Evolutionary conservation across 2,329 filamentous ascomycete genomes (phyloP).

Genomic region (Drechslerella dactyloides): DNA sequence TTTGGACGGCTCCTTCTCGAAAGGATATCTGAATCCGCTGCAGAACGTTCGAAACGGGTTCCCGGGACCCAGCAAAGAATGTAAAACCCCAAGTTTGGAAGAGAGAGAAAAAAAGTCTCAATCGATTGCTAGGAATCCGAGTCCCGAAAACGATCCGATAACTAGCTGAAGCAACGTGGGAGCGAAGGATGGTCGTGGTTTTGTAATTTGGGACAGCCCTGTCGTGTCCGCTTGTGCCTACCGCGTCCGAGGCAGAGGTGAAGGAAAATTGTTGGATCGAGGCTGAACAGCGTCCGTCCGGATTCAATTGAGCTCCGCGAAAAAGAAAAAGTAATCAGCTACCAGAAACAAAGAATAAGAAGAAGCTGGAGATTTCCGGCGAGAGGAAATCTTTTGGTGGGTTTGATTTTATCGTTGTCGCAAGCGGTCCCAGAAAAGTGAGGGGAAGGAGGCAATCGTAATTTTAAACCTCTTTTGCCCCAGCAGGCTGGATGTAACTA

Average conservation of each 20-base stretch:
- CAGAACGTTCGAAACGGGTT: slow-evolving; percentile 1
- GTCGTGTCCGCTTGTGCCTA: background rate
- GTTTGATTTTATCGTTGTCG: background rate
- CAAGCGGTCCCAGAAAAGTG: background rate
- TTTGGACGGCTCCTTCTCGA: background rate
- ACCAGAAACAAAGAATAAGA: background rate
- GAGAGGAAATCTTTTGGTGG: slow-evolving; percentile 9
- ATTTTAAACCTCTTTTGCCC: slow-evolving; percentile 11
- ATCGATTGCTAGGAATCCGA: background rate
- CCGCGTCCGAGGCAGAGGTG: background rate
- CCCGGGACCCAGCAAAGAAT: background rate
- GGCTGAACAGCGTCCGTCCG: background rate
- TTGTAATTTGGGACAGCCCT: background rate
- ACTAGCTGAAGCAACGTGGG: background rate
- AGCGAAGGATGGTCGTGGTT: background rate
- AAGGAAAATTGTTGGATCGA: background rate
- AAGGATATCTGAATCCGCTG: slow-evolving; percentile 2
- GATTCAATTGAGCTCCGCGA: slow-evolving; percentile 5
- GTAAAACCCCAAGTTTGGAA: background rate
- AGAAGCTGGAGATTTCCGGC: slow-evolving; percentile 22
- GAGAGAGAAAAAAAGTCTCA: background rate
- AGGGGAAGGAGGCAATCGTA: slow-evolving; percentile 12
- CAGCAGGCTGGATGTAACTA: slow-evolving; percentile 6
- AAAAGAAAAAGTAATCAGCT: slow-evolving; percentile 7
- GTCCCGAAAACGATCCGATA: background rate